phyloP scores from a whole-genome alignment of 2,329 filamentous ascomycete species.

The Monosporascus cannonballus region DNA sequence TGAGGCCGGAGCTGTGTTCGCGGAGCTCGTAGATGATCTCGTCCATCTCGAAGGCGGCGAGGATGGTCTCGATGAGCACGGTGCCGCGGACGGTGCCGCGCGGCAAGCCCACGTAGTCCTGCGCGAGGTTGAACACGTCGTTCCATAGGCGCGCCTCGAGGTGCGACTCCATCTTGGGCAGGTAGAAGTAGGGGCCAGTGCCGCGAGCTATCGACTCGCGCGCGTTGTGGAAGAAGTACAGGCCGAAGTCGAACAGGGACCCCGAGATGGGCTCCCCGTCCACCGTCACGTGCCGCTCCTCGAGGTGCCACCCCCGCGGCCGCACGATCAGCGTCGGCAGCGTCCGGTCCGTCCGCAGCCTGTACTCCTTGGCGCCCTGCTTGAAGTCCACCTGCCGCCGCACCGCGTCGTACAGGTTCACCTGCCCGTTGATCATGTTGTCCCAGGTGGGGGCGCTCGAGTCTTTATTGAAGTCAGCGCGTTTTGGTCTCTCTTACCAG shows the following conservation, averaged over 20 bases:
- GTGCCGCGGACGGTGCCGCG: slow-evolving; percentile 92
- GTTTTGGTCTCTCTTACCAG: not conserved
- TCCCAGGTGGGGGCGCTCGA: slow-evolving; percentile 96
- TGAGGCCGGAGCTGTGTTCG: slow-evolving; percentile 91
- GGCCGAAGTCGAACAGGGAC: slow-evolving; percentile 90
- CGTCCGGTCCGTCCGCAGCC: slow-evolving; percentile 83
- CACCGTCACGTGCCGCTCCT: slow-evolving; percentile 96
- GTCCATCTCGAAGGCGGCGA: slow-evolving; percentile 98
- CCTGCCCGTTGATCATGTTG: slow-evolving; percentile 98
- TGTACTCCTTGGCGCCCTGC: slow-evolving; percentile 92
- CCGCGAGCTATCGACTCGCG: slow-evolving; percentile 79
- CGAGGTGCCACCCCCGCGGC: slow-evolving; percentile 93
- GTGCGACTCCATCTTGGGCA: slow-evolving; percentile 97
- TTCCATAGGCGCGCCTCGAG: slow-evolving; percentile 98
- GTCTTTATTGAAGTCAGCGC: slow-evolving; percentile 47
- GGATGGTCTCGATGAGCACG: slow-evolving; percentile 95
- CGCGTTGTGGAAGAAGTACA: slow-evolving; percentile 99
- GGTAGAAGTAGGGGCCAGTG: slow-evolving; percentile 92
- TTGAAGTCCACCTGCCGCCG: slow-evolving; percentile 94
- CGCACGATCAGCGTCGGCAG: slow-evolving; percentile 88
- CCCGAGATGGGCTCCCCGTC: slow-evolving; percentile 93
- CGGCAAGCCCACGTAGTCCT: slow-evolving; percentile 86
- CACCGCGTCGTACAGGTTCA: slow-evolving; percentile 95
- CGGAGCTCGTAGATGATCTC: slow-evolving; percentile 99
- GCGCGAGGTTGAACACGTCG: slow-evolving; percentile 90